phyloP scores from a whole-genome alignment of 2,329 filamentous ascomycete genomes.

The Metarhizium rileyi region DNA sequence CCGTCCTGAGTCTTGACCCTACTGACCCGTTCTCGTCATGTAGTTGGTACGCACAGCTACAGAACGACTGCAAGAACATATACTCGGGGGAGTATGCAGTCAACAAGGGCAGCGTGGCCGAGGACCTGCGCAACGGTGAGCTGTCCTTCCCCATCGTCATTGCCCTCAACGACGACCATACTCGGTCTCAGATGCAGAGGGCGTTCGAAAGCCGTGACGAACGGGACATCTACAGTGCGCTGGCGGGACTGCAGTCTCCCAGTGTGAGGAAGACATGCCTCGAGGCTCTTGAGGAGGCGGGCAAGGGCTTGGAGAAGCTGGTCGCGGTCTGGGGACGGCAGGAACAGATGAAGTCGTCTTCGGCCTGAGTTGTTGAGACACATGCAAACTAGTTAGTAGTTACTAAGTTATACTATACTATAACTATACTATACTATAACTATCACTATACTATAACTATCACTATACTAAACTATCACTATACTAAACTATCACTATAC shows the following conservation, averaged over 20 bases:
- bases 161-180: constrained; percentile 7
- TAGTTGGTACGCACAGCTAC: constrained; percentile 10
- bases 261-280: constrained; percentile 6
- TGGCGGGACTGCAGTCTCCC: constrained; percentile 6
- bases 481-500: too few relatives aligned
- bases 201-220: constrained; percentile 3
- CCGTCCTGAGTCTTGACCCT: too few relatives aligned
- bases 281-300: constrained; percentile 8
- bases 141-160: constrained; percentile 10
- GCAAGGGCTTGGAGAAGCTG: constrained; percentile 7
- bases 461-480: too few relatives aligned
- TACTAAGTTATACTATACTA: too few relatives aligned
- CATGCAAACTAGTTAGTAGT: not conserved
- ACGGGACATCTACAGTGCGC: constrained; percentile 5
- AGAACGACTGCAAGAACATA: constrained; percentile 12
- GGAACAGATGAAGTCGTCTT: constrained; percentile 6
- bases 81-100: constrained; percentile 9
- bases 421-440: too few relatives aligned
- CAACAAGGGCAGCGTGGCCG: constrained; percentile 10
- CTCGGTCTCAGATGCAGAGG: not conserved
- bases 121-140: constrained; percentile 11
- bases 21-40: not conserved
- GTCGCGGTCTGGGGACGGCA: constrained; percentile 9
- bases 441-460: too few relatives aligned
- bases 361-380: not conserved